phyloP scores from a whole-genome alignment of 805 yeast genomes.

The Lachancea nothofagi region DNA sequence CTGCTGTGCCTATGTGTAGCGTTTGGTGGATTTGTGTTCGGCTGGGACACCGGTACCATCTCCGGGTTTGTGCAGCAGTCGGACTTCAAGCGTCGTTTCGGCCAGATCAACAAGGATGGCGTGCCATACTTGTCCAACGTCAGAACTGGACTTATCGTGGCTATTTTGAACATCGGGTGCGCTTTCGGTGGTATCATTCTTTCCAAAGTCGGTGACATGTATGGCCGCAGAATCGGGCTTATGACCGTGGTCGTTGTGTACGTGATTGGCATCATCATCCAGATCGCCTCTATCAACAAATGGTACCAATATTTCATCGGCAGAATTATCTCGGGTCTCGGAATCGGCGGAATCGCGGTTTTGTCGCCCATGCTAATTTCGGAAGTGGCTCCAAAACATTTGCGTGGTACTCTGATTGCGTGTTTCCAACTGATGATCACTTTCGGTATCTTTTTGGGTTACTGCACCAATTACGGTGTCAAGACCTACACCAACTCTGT shows the following conservation, averaged over 20 bases:
- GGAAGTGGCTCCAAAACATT: slow-evolving; percentile 62
- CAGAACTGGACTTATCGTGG: slow-evolving; percentile 52
- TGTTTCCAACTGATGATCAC: slow-evolving; percentile 68
- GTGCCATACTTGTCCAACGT: slow-evolving; percentile 43
- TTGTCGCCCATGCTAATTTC: slow-evolving; percentile 69
- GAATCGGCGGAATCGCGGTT: slow-evolving; percentile 75
- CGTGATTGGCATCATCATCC: slow-evolving; percentile 61
- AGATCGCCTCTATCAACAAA: slow-evolving; percentile 45
- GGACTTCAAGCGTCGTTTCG: slow-evolving; percentile 54
- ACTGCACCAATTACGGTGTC: slow-evolving; percentile 68
- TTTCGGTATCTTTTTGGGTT: slow-evolving; percentile 69
- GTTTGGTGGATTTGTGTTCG: slow-evolving; percentile 69
- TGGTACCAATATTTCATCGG: slow-evolving; percentile 75
- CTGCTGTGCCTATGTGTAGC: slow-evolving; percentile 41
- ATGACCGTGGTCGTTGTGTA: slow-evolving; percentile 58
- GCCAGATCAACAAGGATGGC: slow-evolving; percentile 41
- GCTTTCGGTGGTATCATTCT: slow-evolving; percentile 61
- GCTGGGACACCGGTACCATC: slow-evolving; percentile 80
- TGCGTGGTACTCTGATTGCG: slow-evolving; percentile 68
- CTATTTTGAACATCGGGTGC: slow-evolving; percentile 69
- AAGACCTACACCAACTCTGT: slow-evolving; percentile 55
- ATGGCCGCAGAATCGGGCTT: slow-evolving; percentile 62
- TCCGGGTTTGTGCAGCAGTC: slow-evolving; percentile 59
- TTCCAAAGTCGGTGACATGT: slow-evolving; percentile 53
- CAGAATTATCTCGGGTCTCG: slow-evolving; percentile 62